Evolutionary conservation across 2,329 filamentous ascomycete species (phyloP).

Genomic region (Curvularia hawaiiensis): DNA sequence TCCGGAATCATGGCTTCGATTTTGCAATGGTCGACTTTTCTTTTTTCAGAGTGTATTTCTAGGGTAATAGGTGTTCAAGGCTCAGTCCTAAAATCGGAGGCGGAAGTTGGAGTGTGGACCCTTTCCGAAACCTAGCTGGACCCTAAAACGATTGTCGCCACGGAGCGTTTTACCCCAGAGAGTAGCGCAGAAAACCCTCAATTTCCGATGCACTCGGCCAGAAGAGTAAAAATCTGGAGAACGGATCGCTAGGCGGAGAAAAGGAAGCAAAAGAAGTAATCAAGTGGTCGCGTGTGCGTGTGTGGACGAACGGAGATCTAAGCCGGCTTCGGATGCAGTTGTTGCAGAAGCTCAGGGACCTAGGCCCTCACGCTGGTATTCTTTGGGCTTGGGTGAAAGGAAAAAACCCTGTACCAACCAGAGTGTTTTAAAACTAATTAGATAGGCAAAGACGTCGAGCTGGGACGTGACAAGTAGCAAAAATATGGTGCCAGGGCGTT

Average conservation of each 20-base stretch:
- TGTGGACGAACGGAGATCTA: constrained; percentile 22
- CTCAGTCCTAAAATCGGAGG: constrained; percentile 3
- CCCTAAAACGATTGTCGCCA: constrained; percentile 10
- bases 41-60: neutral
- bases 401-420: neutral
- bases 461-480: constrained; percentile 8
- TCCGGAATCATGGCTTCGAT: constrained; percentile 47
- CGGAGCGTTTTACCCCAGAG: constrained; percentile 6
- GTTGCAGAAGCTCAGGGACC: constrained; percentile 16
- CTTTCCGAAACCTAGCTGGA: neutral
- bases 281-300: constrained; percentile 10
- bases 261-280: neutral
- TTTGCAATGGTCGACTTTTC: neutral
- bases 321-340: constrained; percentile 15
- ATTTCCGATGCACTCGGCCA: neutral
- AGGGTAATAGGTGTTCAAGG: neutral
- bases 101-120: constrained; percentile 6
- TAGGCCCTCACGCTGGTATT: constrained; percentile 9
- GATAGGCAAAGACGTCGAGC: neutral
- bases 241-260: neutral
- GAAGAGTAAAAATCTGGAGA: too few relatives aligned
- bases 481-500: neutral
- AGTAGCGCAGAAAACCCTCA: neutral
- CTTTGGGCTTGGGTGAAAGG: constrained; percentile 4
- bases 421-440: constrained; percentile 1